Percentiles rank a stretch among this genome's conserved stretches.
phyloP scores from a whole-genome alignment of 2,329 filamentous ascomycete species.

The Nothophoma quercina region DNA sequence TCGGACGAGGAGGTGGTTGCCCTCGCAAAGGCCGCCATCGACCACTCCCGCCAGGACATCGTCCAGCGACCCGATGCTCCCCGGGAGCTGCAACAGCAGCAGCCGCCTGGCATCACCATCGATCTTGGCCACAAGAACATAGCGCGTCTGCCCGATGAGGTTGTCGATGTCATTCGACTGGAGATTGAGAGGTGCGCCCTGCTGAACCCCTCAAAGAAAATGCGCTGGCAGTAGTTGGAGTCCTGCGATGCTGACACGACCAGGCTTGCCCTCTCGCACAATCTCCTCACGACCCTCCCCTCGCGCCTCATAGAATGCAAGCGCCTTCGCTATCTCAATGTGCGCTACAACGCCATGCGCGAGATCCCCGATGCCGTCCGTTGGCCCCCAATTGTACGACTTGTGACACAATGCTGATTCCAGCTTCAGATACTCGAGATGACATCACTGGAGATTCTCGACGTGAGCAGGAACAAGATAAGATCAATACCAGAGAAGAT shows the following conservation, averaged over 20 bases:
- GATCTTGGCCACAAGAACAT: slow-evolving; percentile 80
- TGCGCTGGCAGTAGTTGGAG: background rate
- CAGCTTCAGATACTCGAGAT: slow-evolving; percentile 79
- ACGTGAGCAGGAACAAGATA: slow-evolving; percentile 89
- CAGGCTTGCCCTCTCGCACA: slow-evolving; percentile 83
- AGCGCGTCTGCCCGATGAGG: slow-evolving; percentile 73
- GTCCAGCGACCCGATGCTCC: slow-evolving; percentile 62
- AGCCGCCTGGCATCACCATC: slow-evolving; percentile 76
- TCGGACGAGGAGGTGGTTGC: slow-evolving; percentile 70
- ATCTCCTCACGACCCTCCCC: slow-evolving; percentile 74
- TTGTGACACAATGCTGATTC: slow-evolving; percentile 16
- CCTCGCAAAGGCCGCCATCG: slow-evolving; percentile 72
- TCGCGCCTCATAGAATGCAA: slow-evolving; percentile 76
- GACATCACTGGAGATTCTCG: slow-evolving; percentile 87
- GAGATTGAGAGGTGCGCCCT: slow-evolving; percentile 71
- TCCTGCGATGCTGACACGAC: slow-evolving; percentile 13
- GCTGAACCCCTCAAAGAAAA: background rate
- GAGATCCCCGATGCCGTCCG: slow-evolving; percentile 71
- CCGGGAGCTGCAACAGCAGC: slow-evolving; percentile 60
- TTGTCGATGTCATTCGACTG: slow-evolving; percentile 76
- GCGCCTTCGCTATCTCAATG: slow-evolving; percentile 80
- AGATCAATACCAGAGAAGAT: slow-evolving; percentile 79
- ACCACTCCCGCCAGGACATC: slow-evolving; percentile 70
- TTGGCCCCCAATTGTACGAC: slow-evolving; percentile 22
- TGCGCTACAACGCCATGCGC: slow-evolving; percentile 76